Evolutionary conservation across 2,329 filamentous ascomycete species (phyloP).

Genomic region (Fusarium marasasianum): DNA sequence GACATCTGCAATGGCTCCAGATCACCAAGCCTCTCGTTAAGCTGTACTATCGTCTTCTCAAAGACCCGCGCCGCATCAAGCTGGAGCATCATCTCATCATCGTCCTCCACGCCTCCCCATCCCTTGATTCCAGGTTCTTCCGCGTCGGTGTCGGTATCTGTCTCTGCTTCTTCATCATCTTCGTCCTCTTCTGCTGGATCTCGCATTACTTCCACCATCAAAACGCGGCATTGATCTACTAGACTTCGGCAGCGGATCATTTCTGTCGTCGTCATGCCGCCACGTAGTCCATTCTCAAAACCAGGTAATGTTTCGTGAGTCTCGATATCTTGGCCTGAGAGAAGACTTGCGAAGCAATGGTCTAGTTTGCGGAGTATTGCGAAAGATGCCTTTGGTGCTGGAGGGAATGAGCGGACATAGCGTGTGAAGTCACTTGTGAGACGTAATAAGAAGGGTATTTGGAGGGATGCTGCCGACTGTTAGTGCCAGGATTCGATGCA

Average conservation of each 20-base stretch:
- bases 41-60: slow-evolving; percentile 78
- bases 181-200: slow-evolving; percentile 52
- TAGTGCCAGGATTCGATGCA: not conserved
- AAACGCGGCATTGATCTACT: slow-evolving; percentile 77
- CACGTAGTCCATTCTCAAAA: slow-evolving; percentile 68
- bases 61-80: slow-evolving; percentile 82
- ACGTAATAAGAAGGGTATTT: slow-evolving; percentile 84
- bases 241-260: slow-evolving; percentile 88
- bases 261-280: slow-evolving; percentile 80
- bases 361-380: slow-evolving; percentile 80
- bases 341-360: slow-evolving; percentile 79
- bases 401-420: slow-evolving; percentile 76
- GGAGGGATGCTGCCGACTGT: slow-evolving; percentile 56
- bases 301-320: slow-evolving; percentile 74
- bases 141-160: slow-evolving; percentile 45
- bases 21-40: slow-evolving; percentile 71
- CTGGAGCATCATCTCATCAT: slow-evolving; percentile 62
- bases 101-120: slow-evolving; percentile 52
- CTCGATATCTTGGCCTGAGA: slow-evolving; percentile 73
- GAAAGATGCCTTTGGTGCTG: slow-evolving; percentile 72
- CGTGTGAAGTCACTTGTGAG: slow-evolving; percentile 77
- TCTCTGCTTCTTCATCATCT: slow-evolving; percentile 45
- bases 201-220: slow-evolving; percentile 74
- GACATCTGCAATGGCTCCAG: slow-evolving; percentile 32
- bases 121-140: slow-evolving; percentile 37